These are phyloP conservation scores for Alliaria petiolata DNA, from an alignment of 345 rosid species.

Conservation along the genomic window DNA sequence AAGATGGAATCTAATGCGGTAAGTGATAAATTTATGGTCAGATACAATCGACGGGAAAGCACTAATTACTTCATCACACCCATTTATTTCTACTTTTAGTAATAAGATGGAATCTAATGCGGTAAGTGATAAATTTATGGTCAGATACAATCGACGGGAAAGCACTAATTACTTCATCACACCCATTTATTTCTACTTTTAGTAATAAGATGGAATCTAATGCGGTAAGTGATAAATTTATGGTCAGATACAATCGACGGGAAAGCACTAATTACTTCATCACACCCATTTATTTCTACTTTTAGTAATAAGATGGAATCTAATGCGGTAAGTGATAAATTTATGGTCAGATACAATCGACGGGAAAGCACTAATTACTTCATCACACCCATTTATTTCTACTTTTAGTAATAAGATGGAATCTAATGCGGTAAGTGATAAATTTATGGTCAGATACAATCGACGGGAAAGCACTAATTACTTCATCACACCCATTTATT, in stretches of 20 bases:
- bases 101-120: not conserved
- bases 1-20: not conserved
- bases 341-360: not conserved
- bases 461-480: not conserved
- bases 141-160: not conserved
- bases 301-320: not conserved
- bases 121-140: not conserved
- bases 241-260: not conserved
- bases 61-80: slow-evolving; percentile 5
- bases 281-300: not conserved
- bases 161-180: slow-evolving; percentile 1
- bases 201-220: not conserved
- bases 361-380: not conserved
- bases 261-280: slow-evolving; percentile 2
- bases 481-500: not conserved
- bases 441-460: not conserved
- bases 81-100: not conserved
- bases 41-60: not conserved
- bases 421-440: not conserved
- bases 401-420: not conserved
- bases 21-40: not conserved
- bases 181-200: not conserved
- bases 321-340: not conserved
- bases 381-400: not conserved
- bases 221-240: not conserved